Evolutionary conservation across 352 stramenopile genomes (phyloP), one percentile per base, ranked within the genome.

Genomic region (Globisporangium canariense): DNA sequence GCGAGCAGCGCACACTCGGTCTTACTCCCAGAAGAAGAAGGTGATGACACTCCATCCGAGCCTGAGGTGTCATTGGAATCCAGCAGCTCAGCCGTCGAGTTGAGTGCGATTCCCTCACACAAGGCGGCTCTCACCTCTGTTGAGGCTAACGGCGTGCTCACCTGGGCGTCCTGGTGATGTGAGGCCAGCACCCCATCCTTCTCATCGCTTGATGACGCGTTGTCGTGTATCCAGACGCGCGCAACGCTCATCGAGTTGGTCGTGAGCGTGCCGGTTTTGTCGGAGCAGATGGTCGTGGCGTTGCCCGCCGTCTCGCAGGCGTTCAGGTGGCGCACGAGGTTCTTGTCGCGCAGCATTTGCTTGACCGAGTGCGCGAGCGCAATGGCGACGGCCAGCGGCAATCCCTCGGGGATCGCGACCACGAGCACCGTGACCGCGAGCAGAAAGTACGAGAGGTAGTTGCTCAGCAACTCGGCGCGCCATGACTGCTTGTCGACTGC

Each of bases 231-330:
- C 68, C 88, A 91, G 50, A 88, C 76, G n/a, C 83, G 75, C 13
- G 97, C 86, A 10, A 98, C 90, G 7, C 86, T 98, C 94, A 98
- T 99, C 38, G 86, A 89, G 74, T 99, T 98, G 43, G 93, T 92
- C 22, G 94, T 98, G 36, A 99, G 82, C 28, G 96, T 99, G 62
- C 96, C 96, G 0, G 96, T 99, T 76, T 97, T 98, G 77, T 98
- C 95, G 1, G 91, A 97, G 66, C 93, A 99, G 70, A 99, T 98
- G 14, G 93, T 98, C 2, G 96, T 99, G 20, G 96, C 96, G 74
- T 95, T 98, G 38, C 96, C 96, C 82, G 98, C 98, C 4, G 96
- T 99, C 79, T 99, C 97, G 72, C 96, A 98, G 11, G 96, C 96
- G 47, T 96, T 84, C 56, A 99, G 74, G 58, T 98, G 89, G 54